Percentiles rank a stretch among this genome's conserved stretches.
phyloP scores from a whole-genome alignment of 306 rosid species.

The Casuarina glauca region DNA sequence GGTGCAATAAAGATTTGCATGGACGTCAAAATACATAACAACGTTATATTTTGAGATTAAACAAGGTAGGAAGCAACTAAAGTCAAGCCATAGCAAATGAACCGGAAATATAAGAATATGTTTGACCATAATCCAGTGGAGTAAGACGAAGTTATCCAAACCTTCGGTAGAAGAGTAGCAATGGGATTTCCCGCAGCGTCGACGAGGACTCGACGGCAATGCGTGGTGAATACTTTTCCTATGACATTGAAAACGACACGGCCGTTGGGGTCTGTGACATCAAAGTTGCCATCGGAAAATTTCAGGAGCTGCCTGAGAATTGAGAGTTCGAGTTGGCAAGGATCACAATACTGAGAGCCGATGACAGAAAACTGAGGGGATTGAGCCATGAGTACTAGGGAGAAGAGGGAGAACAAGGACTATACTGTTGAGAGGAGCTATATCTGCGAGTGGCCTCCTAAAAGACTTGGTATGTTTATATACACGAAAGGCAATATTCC shows the following conservation, averaged over 20 bases:
- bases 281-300: conserved; percentile 35
- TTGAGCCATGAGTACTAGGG: not conserved
- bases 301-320: conserved; percentile 40
- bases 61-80: no score
- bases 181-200: conserved; percentile 48
- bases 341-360: conserved; percentile 43
- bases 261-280: conserved; percentile 42
- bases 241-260: conserved; percentile 45
- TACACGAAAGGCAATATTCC: no score
- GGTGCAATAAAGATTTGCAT: no score
- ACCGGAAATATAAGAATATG: no score
- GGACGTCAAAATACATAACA: no score
- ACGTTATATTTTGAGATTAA: no score
- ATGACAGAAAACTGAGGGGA: conserved; percentile 22
- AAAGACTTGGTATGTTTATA: no score
- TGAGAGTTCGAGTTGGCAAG: conserved; percentile 37
- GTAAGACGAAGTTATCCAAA: not conserved
- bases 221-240: conserved; percentile 24
- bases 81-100: no score
- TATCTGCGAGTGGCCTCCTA: no score
- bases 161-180: conserved; percentile 41
- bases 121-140: no score
- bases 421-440: no score
- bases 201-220: conserved; percentile 34
- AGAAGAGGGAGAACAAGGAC: no score